Conservation (phyloP, 257 asterid genomes). For the Parsonsia alboflavescens region DNA sequence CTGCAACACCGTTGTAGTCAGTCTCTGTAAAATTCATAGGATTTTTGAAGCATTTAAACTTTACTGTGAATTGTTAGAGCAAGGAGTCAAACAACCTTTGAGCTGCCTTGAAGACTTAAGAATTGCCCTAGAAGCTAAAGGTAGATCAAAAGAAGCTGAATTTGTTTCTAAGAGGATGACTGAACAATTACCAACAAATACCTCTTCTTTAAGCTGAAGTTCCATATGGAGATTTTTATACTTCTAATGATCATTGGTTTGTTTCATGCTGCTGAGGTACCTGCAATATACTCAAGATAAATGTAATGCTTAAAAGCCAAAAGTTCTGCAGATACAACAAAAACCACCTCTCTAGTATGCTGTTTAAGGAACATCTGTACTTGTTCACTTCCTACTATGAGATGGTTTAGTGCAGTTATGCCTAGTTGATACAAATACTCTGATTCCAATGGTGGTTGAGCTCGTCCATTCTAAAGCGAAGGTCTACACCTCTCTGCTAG, state of each 20-base stretch:
- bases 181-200: conserved; percentile 7
- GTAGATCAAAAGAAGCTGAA: conserved; percentile 64
- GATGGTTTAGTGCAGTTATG: not conserved
- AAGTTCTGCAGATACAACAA: not conserved
- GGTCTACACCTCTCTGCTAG: not conserved
- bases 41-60: conserved; percentile 54
- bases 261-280: not conserved
- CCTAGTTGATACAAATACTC: not conserved
- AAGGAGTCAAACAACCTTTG: conserved; percentile 44
- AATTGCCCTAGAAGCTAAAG: conserved; percentile 49
- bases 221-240: conserved; percentile 4
- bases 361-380: not conserved
- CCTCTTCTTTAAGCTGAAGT: conserved; percentile 6
- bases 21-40: conserved; percentile 43
- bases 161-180: conserved; percentile 66
- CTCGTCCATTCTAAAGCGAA: not conserved
- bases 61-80: conserved; percentile 64
- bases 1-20: conserved; percentile 33
- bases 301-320: not conserved
- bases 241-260: not conserved
- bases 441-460: not conserved
- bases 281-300: not conserved
- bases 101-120: conserved; percentile 48
- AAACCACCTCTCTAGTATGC: not conserved
- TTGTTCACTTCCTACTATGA: not conserved